phyloP scores from a whole-genome alignment of 352 stramenopile species.

The Phytophthora colocasiae region DNA sequence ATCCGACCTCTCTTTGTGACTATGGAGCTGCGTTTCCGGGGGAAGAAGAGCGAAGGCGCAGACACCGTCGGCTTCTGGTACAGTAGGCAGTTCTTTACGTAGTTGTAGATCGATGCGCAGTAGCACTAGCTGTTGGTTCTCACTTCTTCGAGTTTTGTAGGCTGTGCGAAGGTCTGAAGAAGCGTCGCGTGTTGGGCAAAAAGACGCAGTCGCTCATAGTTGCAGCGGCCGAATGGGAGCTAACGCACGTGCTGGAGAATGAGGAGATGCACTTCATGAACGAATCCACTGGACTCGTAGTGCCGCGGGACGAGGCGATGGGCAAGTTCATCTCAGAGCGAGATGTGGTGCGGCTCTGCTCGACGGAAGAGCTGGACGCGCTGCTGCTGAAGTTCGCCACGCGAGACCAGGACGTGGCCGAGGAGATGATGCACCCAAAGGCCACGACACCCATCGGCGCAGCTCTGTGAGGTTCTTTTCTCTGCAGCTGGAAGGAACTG shows the following conservation, averaged over 20 bases:
- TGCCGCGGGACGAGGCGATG: constrained; percentile 62
- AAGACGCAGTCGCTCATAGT: constrained; percentile 57
- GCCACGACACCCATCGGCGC: constrained; percentile 56
- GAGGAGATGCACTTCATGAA: constrained; percentile 73
- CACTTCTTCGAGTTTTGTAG: constrained; percentile 27
- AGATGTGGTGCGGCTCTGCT: constrained; percentile 80
- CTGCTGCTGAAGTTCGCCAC: constrained; percentile 75
- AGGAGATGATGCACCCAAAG: constrained; percentile 72
- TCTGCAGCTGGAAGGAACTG: background rate
- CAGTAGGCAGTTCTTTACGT: constrained; percentile 1
- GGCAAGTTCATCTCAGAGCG: constrained; percentile 69
- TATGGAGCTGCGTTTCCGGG: constrained; percentile 60
- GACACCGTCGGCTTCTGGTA: constrained; percentile 70
- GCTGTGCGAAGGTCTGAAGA: constrained; percentile 78
- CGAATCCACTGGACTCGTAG: constrained; percentile 74
- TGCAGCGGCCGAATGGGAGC: constrained; percentile 56
- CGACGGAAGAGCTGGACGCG: constrained; percentile 58
- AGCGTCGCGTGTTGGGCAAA: constrained; percentile 57
- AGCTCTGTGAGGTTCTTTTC: constrained; percentile 55
- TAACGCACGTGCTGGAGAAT: constrained; percentile 47
- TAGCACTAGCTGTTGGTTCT: background rate
- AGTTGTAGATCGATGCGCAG: background rate
- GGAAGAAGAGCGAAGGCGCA: constrained; percentile 57
- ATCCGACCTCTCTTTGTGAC: background rate
- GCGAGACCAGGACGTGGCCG: constrained; percentile 62